Base-by-base conservation (phyloP, 2,329 filamentous ascomycete species). In the Cryphonectria naterciae region DNA sequence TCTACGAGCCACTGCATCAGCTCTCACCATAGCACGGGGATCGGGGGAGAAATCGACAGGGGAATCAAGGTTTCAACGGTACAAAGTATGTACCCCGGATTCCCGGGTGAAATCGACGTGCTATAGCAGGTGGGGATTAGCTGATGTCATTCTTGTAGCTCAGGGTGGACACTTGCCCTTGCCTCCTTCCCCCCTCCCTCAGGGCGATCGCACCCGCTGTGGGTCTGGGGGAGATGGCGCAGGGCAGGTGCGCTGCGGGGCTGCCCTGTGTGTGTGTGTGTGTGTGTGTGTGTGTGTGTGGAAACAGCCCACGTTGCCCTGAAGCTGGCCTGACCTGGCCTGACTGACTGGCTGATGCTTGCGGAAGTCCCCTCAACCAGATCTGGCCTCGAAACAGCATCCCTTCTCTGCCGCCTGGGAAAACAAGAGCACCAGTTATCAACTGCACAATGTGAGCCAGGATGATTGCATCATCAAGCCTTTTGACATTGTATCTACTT, bases 131-230 rank as follows among this genome's bases (percentile, higher is more conserved):
- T 46, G 41, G 66, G 56, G 17, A 25, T 32, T 43, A n/a, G 39
- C 65, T 63, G 56, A 68, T 68, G 67, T 63, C 67, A 68, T 49
- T 68, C 22, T 43, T 54, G 43, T 35, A 49, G 39, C 39, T 6
- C 56, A 54, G 32, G 56, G 61, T 63, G 37, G 35, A 19, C 17
- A 46, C 43, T 46, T 17, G 43, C 17, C 28, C 25, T 28, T 58
- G n/a, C 25, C 25, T 56, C 56, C 22, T 8, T 61, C 17, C 58
- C 32, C 25, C 54, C 54, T 28, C 52, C 25, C 46, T 17, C 15
- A 15, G 32, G 58, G 17, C 58, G 22, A 49, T 35, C 35, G 65
- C 65, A 67, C 49, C 52, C 65, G 65, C 52, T 67, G 65, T 58
- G 65, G 65, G 65, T 37, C 54, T 67, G 65, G 65, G 65, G 58